These are phyloP conservation scores for Backusella morwellensis DNA, from an alignment of 192 early-diverging fungal genomes.

Conservation along the genomic window DNA sequence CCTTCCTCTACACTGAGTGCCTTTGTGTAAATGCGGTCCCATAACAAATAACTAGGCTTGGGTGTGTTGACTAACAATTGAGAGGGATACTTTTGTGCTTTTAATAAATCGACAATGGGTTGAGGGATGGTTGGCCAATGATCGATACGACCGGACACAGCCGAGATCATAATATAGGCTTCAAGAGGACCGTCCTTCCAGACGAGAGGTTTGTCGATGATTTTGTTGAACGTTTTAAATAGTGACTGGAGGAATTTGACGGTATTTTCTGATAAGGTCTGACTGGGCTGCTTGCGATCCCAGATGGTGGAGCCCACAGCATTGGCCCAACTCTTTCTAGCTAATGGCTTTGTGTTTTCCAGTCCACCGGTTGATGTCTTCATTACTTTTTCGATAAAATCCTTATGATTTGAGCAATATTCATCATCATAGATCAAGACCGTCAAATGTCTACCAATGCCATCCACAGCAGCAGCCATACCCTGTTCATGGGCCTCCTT, in stretches of 20 bases:
- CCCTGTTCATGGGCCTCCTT: slow-evolving; percentile 81
- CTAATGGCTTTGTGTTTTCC: slow-evolving; percentile 54
- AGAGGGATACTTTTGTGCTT: slow-evolving; percentile 39
- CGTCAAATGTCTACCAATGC: slow-evolving; percentile 52
- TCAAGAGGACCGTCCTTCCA: slow-evolving; percentile 60
- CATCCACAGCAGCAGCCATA: slow-evolving; percentile 58
- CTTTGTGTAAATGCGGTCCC: slow-evolving; percentile 83
- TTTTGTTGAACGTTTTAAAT: slow-evolving; percentile 52
- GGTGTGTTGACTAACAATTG: slow-evolving; percentile 37
- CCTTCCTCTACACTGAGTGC: slow-evolving; percentile 59
- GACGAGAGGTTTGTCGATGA: slow-evolving; percentile 55
- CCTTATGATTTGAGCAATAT: slow-evolving; percentile 23
- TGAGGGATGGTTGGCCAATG: slow-evolving; percentile 26
- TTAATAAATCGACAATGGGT: slow-evolving; percentile 30
- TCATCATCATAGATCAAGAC: slow-evolving; percentile 46
- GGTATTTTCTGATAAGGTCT: slow-evolving; percentile 17
- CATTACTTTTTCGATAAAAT: slow-evolving; percentile 41
- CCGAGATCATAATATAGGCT: slow-evolving; percentile 59
- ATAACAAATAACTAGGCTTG: slow-evolving; percentile 74
- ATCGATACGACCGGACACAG: slow-evolving; percentile 47
- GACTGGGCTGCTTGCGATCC: slow-evolving; percentile 33
- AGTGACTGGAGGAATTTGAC: slow-evolving; percentile 47
- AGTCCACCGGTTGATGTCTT: slow-evolving; percentile 55
- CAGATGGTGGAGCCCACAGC: slow-evolving; percentile 58
- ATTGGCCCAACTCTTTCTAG: slow-evolving; percentile 66